Conservation (phyloP, 345 rosid genomes). For the Psidium guajava region DNA sequence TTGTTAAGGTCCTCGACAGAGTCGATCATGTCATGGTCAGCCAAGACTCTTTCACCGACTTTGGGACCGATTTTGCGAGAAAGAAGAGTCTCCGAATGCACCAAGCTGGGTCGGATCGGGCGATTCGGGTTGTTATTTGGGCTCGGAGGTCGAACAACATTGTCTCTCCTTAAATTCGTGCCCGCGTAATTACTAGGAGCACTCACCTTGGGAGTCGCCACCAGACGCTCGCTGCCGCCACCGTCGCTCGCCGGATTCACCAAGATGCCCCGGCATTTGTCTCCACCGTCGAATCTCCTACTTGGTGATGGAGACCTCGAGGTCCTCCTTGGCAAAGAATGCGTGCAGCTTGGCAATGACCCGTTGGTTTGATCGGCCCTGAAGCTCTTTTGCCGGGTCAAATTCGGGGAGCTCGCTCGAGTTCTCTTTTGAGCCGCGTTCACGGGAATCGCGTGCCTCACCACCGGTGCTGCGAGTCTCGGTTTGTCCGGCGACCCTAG, state of each 20-base stretch:
- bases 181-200: neutral
- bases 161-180: slow-evolving; percentile 12
- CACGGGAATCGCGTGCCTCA: slow-evolving; percentile 6
- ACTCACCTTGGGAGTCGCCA: slow-evolving; percentile 3
- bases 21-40: slow-evolving; percentile 13
- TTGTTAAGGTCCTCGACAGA: slow-evolving; percentile 50
- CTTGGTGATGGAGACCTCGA: slow-evolving; percentile 10
- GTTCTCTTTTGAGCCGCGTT: slow-evolving; percentile 29
- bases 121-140: slow-evolving; percentile 5
- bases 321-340: neutral
- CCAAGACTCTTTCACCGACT: slow-evolving; percentile 35
- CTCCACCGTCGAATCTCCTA: slow-evolving; percentile 33
- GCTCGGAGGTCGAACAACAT: slow-evolving; percentile 20
- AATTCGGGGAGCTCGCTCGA: slow-evolving; percentile 54
- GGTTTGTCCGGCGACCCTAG: slow-evolving; percentile 2
- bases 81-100: neutral
- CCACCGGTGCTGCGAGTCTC: slow-evolving; percentile 6
- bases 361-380: slow-evolving; percentile 29
- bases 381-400: slow-evolving; percentile 61
- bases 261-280: slow-evolving; percentile 9
- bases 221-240: slow-evolving; percentile 16
- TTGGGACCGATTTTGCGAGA: slow-evolving; percentile 45
- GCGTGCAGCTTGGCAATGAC: neutral
- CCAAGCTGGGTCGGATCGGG: neutral
- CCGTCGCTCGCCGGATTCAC: slow-evolving; percentile 9